A percentile compares a stretch with the other conserved stretches of the same genome.
These are phyloP conservation scores for Trypanosoma avium DNA, from an alignment of 208 protist genomes.

Conservation along the genomic window DNA sequence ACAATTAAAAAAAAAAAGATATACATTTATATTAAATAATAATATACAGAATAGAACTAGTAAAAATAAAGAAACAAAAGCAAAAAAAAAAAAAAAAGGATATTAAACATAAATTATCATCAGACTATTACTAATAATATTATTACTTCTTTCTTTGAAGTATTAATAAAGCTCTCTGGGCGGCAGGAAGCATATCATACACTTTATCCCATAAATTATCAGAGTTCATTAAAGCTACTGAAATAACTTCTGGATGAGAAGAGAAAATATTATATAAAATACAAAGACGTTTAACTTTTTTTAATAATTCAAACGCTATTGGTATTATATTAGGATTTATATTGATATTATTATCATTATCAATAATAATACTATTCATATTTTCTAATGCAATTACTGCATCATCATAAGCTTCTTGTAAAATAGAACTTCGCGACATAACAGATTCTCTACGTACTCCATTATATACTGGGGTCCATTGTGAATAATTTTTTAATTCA, in stretches of 20 bases:
- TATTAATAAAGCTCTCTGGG: background rate
- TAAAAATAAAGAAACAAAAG: background rate
- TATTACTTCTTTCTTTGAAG: background rate
- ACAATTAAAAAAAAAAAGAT: background rate
- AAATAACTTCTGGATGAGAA: slow-evolving; percentile 4
- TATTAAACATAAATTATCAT: background rate
- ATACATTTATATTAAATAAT: no score
- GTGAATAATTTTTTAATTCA: background rate
- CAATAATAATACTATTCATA: background rate
- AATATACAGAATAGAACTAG: background rate
- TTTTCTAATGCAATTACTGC: background rate
- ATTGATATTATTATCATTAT: no score
- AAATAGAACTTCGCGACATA: background rate
- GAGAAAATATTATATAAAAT: slow-evolving; percentile 10
- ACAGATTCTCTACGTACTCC: background rate
- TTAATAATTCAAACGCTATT: background rate
- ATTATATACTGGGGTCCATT: background rate
- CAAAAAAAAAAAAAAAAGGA: slow-evolving; percentile 1
- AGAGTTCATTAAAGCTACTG: background rate
- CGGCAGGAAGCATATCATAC: slow-evolving; percentile 1
- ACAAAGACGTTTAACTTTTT: slow-evolving; percentile 3
- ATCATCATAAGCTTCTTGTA: slow-evolving; percentile 1
- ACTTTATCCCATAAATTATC: background rate
- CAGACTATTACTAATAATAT: background rate
- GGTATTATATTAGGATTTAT: no score